Conservation (phyloP, 192 early-diverging fungal genomes). For the Phlyctochytrium arcticum region DNA sequence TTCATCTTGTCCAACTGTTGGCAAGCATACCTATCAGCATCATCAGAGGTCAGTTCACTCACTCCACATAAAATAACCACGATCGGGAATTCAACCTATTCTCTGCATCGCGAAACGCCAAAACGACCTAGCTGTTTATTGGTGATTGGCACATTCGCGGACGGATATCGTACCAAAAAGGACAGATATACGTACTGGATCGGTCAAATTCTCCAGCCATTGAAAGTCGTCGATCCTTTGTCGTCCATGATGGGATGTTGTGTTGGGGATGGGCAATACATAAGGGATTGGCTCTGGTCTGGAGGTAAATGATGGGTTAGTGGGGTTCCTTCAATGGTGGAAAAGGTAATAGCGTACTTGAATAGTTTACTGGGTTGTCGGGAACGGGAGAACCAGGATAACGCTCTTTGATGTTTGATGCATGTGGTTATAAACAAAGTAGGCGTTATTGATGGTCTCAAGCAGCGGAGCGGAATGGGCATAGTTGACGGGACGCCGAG, state of each 20-base stretch:
- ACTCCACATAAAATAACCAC: not conserved
- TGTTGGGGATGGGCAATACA: not conserved
- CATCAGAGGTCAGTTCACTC: not conserved
- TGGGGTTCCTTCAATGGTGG: not conserved
- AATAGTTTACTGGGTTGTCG: not conserved
- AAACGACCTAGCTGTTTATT: not conserved
- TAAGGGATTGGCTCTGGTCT: not conserved
- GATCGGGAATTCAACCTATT: not conserved
- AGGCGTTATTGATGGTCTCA: too few species aligned
- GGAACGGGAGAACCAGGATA: not conserved
- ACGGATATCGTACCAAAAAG: not conserved
- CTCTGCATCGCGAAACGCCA: not conserved
- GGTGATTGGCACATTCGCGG: not conserved
- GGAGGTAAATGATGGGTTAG: not conserved
- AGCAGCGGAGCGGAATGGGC: too few species aligned
- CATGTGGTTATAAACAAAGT: too few species aligned
- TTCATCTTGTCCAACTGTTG: not conserved
- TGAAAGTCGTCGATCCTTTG: constrained; percentile 5
- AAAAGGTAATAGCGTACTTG: not conserved
- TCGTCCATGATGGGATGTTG: not conserved
- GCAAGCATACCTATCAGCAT: not conserved
- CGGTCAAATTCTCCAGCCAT: constrained; percentile 7
- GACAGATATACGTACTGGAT: not conserved
- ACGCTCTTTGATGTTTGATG: too few species aligned
- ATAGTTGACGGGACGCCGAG: too few species aligned